Percentiles rank a stretch among this genome's conserved stretches.
phyloP scores from a whole-genome alignment of 1,284 basidiomycete genomes.

The Austroboletus olivaceoglutinosus region DNA sequence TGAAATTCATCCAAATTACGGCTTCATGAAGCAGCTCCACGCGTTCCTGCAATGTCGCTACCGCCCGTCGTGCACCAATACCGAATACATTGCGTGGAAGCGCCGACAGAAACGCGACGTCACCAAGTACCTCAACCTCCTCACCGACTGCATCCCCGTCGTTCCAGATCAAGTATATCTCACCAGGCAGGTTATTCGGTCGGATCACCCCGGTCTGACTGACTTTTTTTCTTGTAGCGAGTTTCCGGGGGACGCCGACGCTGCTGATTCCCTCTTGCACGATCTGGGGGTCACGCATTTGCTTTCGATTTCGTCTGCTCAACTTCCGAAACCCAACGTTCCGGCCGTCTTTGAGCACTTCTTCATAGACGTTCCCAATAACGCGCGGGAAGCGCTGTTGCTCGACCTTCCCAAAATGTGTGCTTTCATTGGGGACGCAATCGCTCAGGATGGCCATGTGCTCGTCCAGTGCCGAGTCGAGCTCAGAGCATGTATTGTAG shows the following conservation, averaged over 20 bases:
- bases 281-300: conserved; percentile 53
- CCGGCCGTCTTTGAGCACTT: conserved; percentile 36
- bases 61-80: conserved; percentile 40
- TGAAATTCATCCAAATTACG: conserved; percentile 59
- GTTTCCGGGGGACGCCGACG: conserved; percentile 49
- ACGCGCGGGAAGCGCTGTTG: conserved; percentile 39
- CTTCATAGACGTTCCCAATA: conserved; percentile 41
- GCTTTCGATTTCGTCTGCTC: conserved; percentile 50
- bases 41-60: conserved; percentile 52
- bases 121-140: conserved; percentile 46
- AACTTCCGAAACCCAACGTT: conserved; percentile 33
- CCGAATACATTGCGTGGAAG: conserved; percentile 54
- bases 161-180: conserved; percentile 48
- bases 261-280: conserved; percentile 48
- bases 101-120: conserved; percentile 52
- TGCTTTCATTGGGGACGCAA: conserved; percentile 42
- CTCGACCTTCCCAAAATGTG: conserved; percentile 44
- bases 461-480: conserved; percentile 66
- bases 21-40: conserved; percentile 59
- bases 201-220: conserved; percentile 1
- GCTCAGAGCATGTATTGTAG: conserved; percentile 53
- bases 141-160: conserved; percentile 50
- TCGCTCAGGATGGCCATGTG: conserved; percentile 43
- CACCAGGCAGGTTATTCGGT: conserved; percentile 41
- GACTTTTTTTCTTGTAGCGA: conserved; percentile 37